Conservation (phyloP, 1,284 basidiomycete species). For the Trametes polyzona region DNA sequence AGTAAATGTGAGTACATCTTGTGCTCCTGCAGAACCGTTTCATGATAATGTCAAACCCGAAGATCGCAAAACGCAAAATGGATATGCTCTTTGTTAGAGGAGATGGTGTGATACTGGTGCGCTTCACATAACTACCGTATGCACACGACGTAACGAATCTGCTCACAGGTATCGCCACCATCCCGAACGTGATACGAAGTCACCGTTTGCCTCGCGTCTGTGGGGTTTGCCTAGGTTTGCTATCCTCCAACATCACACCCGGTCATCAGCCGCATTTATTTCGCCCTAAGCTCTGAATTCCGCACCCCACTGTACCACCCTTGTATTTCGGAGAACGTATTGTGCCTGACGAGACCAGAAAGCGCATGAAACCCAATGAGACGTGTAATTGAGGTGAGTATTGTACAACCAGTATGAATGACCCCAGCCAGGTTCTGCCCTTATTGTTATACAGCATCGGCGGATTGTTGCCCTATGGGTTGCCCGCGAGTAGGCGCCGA, state of each 20-base stretch:
- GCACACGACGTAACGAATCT: constrained; percentile 3
- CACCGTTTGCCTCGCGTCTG: constrained; percentile 4
- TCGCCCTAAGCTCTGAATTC: constrained; percentile 3
- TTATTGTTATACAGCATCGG: background rate
- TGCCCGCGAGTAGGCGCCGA: constrained; percentile 10
- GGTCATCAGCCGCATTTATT: background rate
- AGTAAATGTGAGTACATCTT: constrained; percentile 57
- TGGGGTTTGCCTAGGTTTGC: no score
- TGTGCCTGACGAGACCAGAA: background rate
- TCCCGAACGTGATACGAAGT: constrained; percentile 49
- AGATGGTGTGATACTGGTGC: constrained; percentile 86
- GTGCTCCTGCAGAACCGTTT: background rate
- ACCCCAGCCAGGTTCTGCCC: background rate
- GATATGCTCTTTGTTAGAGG: constrained; percentile 99
- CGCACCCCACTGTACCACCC: constrained; percentile 17
- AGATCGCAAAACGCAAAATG: constrained; percentile 94
- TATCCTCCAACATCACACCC: no score
- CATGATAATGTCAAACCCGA: background rate
- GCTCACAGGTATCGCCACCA: constrained; percentile 71
- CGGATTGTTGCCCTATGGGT: no score
- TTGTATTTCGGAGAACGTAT: constrained; percentile 5
- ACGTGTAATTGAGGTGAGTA: constrained; percentile 4
- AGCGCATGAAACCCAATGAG: background rate
- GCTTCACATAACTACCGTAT: background rate
- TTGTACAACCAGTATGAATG: background rate